Percentiles rank a stretch among this genome's conserved stretches.
Evolutionary conservation across 495 filamentous ascomycete genomes (phyloP).

Genomic region (Aspergillus kassunensis): DNA sequence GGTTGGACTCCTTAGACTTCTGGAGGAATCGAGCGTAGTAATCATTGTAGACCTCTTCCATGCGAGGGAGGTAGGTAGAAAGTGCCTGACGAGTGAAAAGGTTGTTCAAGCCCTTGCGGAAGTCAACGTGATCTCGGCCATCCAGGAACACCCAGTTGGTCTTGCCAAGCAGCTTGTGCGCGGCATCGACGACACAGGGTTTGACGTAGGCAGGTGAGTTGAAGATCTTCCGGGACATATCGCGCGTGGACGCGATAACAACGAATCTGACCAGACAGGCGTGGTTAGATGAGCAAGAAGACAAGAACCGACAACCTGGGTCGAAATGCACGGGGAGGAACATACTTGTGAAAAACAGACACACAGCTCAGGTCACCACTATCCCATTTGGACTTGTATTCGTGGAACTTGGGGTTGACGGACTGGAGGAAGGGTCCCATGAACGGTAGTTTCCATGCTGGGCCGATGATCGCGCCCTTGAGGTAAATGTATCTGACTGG

Average conservation of each 20-base stretch:
- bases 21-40: conserved; percentile 79
- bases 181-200: conserved; percentile 94
- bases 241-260: conserved; percentile 91
- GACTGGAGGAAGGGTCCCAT: conserved; percentile 95
- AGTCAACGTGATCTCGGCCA: conserved; percentile 91
- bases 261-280: conserved; percentile 65
- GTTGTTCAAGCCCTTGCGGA: conserved; percentile 91
- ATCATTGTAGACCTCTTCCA: conserved; percentile 84
- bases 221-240: conserved; percentile 96
- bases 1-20: conserved; percentile 60
- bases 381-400: conserved; percentile 88
- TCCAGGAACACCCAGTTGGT: conserved; percentile 98
- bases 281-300: conserved; percentile 10
- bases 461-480: conserved; percentile 83
- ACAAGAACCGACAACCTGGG: background rate
- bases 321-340: background rate
- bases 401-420: conserved; percentile 83
- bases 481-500: conserved; percentile 81
- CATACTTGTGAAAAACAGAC: conserved; percentile 98
- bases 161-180: conserved; percentile 87
- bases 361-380: conserved; percentile 92
- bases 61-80: conserved; percentile 81
- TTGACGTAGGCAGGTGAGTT: conserved; percentile 91
- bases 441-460: conserved; percentile 82
- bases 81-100: conserved; percentile 92